Evolutionary conservation across 257 asterid species (phyloP).

Genomic region (Solanum verrucosum): DNA sequence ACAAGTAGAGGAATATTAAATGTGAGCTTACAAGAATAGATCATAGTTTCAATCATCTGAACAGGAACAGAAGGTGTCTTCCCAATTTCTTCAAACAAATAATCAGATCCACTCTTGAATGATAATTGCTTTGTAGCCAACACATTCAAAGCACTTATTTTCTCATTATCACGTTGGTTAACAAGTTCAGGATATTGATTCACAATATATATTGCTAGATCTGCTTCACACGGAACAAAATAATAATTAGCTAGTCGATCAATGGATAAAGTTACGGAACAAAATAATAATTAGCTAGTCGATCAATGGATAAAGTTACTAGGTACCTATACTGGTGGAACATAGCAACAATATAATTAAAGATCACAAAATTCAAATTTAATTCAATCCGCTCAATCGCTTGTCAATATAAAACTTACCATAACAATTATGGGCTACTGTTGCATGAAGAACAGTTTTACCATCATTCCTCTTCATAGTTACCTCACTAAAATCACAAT

Average conservation of each 20-base stretch:
- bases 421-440: background rate
- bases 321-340: background rate
- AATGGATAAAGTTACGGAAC: background rate
- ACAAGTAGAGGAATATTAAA: background rate
- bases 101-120: conserved; percentile 3
- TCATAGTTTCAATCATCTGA: background rate
- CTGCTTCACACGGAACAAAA: background rate
- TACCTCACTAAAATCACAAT: background rate
- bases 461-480: conserved; percentile 2
- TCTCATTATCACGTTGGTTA: background rate
- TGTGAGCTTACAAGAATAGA: background rate
- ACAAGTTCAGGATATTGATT: background rate
- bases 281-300: background rate
- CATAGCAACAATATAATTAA: background rate
- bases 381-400: background rate
- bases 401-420: background rate
- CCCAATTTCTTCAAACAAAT: background rate
- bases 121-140: background rate
- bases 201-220: background rate
- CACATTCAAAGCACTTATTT: background rate
- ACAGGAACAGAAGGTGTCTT: background rate
- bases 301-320: background rate
- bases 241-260: background rate
- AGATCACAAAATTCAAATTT: background rate
- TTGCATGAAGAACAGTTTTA: background rate